phyloP scores from a whole-genome alignment of 1,284 basidiomycete species.

The Tranzscheliella williamsii region DNA sequence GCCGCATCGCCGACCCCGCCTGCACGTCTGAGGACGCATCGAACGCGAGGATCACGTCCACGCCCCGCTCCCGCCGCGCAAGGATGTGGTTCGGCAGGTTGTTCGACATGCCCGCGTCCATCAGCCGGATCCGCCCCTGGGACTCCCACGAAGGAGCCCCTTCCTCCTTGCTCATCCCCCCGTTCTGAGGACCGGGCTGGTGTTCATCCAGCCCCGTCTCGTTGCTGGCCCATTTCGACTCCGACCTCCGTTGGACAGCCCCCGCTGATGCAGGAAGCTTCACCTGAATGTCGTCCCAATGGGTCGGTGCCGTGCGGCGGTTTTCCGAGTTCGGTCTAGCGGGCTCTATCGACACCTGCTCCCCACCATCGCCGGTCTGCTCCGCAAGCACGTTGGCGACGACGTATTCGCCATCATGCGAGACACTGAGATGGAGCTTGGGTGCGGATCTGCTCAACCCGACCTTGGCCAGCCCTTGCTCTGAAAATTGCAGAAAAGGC shows the following conservation, averaged over 20 bases:
- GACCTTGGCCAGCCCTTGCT: slow-evolving; percentile 37
- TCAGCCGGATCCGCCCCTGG: slow-evolving; percentile 44
- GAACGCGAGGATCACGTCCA: slow-evolving; percentile 55
- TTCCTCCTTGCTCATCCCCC: too few relatives aligned
- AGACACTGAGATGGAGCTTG: slow-evolving; percentile 70
- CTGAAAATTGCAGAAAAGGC: slow-evolving; percentile 21
- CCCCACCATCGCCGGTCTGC: not conserved
- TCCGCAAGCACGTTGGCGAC: slow-evolving; percentile 72
- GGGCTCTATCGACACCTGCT: too few relatives aligned
- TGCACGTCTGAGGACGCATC: slow-evolving; percentile 59
- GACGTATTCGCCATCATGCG: slow-evolving; percentile 83
- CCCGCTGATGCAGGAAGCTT: not conserved
- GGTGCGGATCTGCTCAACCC: slow-evolving; percentile 30
- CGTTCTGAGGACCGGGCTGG: not conserved
- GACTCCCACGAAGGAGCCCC: slow-evolving; percentile 29
- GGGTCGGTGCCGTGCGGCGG: not conserved
- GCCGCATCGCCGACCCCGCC: slow-evolving; percentile 45
- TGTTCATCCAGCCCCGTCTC: too few relatives aligned
- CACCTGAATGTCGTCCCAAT: not conserved
- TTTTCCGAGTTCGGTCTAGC: not conserved
- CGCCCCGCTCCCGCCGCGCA: slow-evolving; percentile 32
- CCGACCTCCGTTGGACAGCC: not conserved
- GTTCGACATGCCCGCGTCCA: slow-evolving; percentile 58
- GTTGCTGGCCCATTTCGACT: not conserved
- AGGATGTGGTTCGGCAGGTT: slow-evolving; percentile 58